Conservation (phyloP, 495 filamentous ascomycete species). For the Letharia columbiana region DNA sequence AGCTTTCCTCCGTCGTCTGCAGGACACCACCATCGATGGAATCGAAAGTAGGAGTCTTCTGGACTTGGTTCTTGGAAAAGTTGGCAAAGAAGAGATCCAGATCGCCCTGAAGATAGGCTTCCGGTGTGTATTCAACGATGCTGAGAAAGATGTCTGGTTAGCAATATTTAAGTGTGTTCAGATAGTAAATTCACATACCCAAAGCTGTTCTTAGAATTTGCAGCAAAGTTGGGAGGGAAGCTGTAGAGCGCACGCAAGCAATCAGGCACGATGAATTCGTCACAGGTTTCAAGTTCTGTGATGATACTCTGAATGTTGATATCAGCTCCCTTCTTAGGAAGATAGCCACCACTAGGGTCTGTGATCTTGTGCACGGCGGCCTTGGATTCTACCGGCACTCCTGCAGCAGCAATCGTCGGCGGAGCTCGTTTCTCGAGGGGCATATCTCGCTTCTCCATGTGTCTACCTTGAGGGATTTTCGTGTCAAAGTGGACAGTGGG, state of each 20-base stretch:
- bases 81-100: slow-evolving; percentile 52
- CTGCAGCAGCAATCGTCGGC: slow-evolving; percentile 20
- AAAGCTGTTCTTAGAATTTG: slow-evolving; percentile 39
- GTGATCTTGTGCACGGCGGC: slow-evolving; percentile 21
- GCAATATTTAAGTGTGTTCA: not conserved
- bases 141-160: not conserved
- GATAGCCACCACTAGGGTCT: slow-evolving; percentile 21
- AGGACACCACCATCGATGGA: slow-evolving; percentile 38
- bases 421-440: slow-evolving; percentile 5
- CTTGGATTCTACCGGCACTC: slow-evolving; percentile 28
- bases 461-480: slow-evolving; percentile 22
- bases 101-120: slow-evolving; percentile 44
- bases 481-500: slow-evolving; percentile 36
- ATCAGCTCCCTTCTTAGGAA: slow-evolving; percentile 29
- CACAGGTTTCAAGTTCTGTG: slow-evolving; percentile 33
- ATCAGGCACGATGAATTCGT: slow-evolving; percentile 41
- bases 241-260: slow-evolving; percentile 49
- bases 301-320: slow-evolving; percentile 24
- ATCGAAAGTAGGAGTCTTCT: slow-evolving; percentile 36
- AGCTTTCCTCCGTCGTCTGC: slow-evolving; percentile 26
- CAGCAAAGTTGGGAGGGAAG: slow-evolving; percentile 35
- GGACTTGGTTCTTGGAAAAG: slow-evolving; percentile 37
- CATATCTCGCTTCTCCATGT: slow-evolving; percentile 1
- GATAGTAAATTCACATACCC: slow-evolving; percentile 24
- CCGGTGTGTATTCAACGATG: slow-evolving; percentile 40